Evolutionary conservation across 208 protist species (phyloP).

Genomic region (Sergeia podlipaevii): DNA sequence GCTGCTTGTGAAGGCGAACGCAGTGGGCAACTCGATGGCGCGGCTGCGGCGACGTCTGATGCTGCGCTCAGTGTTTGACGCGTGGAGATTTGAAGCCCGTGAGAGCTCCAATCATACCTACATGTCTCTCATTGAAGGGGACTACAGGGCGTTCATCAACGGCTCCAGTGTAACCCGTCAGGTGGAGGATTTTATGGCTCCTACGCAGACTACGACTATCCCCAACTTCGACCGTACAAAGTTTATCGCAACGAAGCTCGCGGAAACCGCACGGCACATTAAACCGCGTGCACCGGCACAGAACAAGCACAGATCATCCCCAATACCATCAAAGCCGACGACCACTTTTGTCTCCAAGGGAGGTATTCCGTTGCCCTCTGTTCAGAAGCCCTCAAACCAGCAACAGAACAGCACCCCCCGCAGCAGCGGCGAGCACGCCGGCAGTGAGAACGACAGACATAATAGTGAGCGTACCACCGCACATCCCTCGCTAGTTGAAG

Average conservation of each 20-base stretch:
- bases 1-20: neutral
- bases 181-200: slow-evolving; percentile 18
- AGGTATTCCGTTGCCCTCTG: too few species aligned
- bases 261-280: slow-evolving; percentile 37
- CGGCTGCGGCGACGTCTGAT: slow-evolving; percentile 23
- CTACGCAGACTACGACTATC: neutral
- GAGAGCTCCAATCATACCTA: slow-evolving; percentile 22
- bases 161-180: slow-evolving; percentile 33
- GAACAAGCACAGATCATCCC: too few species aligned
- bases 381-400: too few species aligned
- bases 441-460: neutral
- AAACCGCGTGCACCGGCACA: slow-evolving; percentile 8
- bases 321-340: too few species aligned
- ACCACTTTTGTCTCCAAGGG: too few species aligned
- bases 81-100: slow-evolving; percentile 46
- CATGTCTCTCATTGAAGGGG: slow-evolving; percentile 28
- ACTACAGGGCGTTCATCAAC: slow-evolving; percentile 47
- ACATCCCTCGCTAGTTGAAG: neutral
- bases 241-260: slow-evolving; percentile 44
- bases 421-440: neutral
- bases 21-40: slow-evolving; percentile 4
- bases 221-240: slow-evolving; percentile 7
- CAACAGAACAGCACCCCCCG: neutral
- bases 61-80: slow-evolving; percentile 38
- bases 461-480: neutral